A percentile compares a stretch with the other conserved stretches of the same genome.
These are phyloP conservation scores for Sarocladium kiliense DNA, from an alignment of 2,329 filamentous ascomycete genomes.

Conservation along the genomic window DNA sequence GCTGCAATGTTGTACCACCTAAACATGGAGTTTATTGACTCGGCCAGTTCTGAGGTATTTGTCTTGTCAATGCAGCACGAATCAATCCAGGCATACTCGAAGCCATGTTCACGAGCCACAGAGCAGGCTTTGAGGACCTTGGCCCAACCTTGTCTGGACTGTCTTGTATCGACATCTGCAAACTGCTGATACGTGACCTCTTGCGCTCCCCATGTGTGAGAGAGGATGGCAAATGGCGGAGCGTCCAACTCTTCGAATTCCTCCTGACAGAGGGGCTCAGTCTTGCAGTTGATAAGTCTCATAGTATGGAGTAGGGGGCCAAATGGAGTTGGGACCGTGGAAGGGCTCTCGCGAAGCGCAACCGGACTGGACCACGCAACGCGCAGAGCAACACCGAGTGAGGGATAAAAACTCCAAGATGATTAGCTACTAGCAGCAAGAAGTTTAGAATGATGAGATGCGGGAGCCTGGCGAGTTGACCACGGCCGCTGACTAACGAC, in stretches of 20 bases:
- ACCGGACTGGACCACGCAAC: too few relatives aligned
- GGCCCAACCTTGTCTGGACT: conserved; percentile 9
- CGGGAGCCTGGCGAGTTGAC: too few relatives aligned
- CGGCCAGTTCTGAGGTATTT: conserved; percentile 21
- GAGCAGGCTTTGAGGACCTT: conserved; percentile 11
- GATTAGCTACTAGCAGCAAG: too few relatives aligned
- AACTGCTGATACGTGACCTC: conserved; percentile 19
- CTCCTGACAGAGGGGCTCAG: background rate
- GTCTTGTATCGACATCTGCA: background rate
- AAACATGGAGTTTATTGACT: conserved; percentile 22
- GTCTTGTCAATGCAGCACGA: conserved; percentile 22
- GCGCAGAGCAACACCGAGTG: too few relatives aligned
- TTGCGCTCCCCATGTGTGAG: conserved; percentile 22
- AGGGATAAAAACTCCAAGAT: too few relatives aligned
- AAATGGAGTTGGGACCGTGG: too few relatives aligned
- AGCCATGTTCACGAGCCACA: conserved; percentile 15
- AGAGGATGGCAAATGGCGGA: conserved; percentile 20
- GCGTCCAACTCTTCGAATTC: background rate
- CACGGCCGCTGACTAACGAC: too few relatives aligned
- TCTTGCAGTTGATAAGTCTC: background rate
- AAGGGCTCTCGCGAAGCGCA: too few relatives aligned
- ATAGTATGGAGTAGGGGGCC: background rate
- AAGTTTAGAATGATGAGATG: too few relatives aligned
- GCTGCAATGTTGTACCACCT: conserved; percentile 19
- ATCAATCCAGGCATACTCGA: conserved; percentile 22